Base-by-base conservation (phyloP, 306 rosid species). In the Datisca glomerata region DNA sequence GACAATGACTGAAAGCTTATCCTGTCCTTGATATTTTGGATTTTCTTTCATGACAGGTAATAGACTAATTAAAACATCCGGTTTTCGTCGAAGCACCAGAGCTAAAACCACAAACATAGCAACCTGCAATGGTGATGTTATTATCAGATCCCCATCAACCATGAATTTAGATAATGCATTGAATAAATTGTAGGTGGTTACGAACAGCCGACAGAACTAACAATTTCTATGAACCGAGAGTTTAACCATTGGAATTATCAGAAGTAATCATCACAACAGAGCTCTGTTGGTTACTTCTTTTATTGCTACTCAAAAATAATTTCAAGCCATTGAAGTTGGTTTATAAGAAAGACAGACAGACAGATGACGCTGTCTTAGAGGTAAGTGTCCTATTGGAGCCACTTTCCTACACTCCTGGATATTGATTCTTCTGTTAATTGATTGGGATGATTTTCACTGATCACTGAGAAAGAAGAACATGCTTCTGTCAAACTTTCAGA, bases 11-110 rank as follows among this genome's bases (percentile, higher is more conserved):
- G 86, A 71, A 61, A 89, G 93, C 66, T 77, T 83, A 72, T 89
- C 97, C 48, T 77, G 95, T 48, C 93, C 97, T 74, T 77, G 89
- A 70, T 76, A 89, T 65, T 80, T 83, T 7, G 71, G 15, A 67
- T 59, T 61, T 45, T 89, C 93, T 59, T 68, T 80, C 63, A 89
- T 59, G 14, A 60, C 63, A 18, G 86, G 86, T 63, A 80, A 72
- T 24, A 74, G 53, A 28, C 51, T 15, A 24, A 63, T 56, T 51
- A 83, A 72, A 41, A 66, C 80, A 56, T 89, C 97, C 22, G 97
- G 97, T 64, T 72, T 89, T 55, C 79, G 74, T 34, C 86, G 94
- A 55, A 89, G 59, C 33, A 89, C 79, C 80, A 89, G 69, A 3
- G 91, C 95, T 50, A 80, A 51, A 32, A 66, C 95, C 45, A 74